Evolutionary conservation across 176 grass and related monocot genomes (phyloP), one percentile per base, ranked within the genome.

Genomic region (Avena atlantica): DNA sequence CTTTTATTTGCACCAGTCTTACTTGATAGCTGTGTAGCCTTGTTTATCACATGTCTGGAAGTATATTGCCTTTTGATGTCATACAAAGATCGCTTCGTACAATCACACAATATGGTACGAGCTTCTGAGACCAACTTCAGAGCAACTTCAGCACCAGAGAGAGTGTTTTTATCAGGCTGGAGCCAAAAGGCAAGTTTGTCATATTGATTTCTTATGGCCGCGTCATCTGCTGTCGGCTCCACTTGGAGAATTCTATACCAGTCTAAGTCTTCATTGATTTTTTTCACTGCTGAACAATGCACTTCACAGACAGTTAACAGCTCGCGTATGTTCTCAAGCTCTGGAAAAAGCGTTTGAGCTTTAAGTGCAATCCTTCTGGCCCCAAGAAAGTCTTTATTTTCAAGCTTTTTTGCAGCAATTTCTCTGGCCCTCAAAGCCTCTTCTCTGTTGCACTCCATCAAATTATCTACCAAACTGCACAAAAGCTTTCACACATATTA

Each of bases 121-220:
- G 94, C 94, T 91, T 97, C 94, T 9, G 74, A 84, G 88, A 97
- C 85, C 61, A 97, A 86, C 19, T 92, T 92, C 74, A 94, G 91
- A 37, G 94, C 94, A 68, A 83, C 86, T 73, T 92, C 94, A 69
- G 94, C 90, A 58, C 94, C 88, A 74, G 90, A 65, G 52, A 94
- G 80, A 48, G 78, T 88, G 81, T 92, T 97, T 69, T 94, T 94
- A 83, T 94, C 86, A 75, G 92, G 89, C 86, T 97, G 86, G 85
- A 97, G 88, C 78, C 84, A 89, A 83, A 92, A 75, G 31, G 80
- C 86, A 74, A 97, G 88, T 65, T 94, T 90, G 2, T 88, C 74
- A 63, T 90, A 90, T 52, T 97, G 90, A 42, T 90, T 94, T 79
- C 67, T 87, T 21, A 97, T 94, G 56, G 63, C n/a, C 8, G 55